Base-by-base conservation (phyloP, 2,329 filamentous ascomycete species). In the Ophiostoma triangulosporum region DNA sequence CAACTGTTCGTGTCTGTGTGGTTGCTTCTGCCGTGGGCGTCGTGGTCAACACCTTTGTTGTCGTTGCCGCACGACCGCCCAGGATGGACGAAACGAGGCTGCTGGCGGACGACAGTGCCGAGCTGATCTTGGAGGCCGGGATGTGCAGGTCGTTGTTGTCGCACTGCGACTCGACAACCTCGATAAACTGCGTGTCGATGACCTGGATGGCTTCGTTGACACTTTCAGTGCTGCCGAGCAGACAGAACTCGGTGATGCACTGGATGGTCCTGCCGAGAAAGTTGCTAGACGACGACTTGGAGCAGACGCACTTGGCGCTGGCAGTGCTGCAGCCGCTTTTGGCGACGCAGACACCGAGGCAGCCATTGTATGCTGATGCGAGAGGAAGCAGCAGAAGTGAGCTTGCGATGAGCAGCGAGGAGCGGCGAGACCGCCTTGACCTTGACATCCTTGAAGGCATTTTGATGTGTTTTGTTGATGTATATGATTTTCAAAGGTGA, bases 291-390 rank as follows among this genome's bases (percentile, higher is more conserved):
- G 20, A 33, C 7, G 56, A 20, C 3, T 35, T 56, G 7, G 36
- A 14, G 56, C 60, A 61, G 43, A 61, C 53, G 48, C 59, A 61
- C 17, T 40, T 11, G 15, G 45, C 40, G 40, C 51, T 51, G 36
- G 50, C 27, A 14, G 52, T 12, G 40, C 45, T 40, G 54, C 59
- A 61, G 38, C 58, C 58, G 33, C 26, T 55, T 35, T 45, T 12
- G 36, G 20, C 31, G 24, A 61, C 27, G 40, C 59, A 61, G 46
- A 38, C 12, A 45, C 48, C 54, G 14, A 60, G 46, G 48, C 59
- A 61, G 24, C 51, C 52, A 2, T 35, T 22, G 35, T 59, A 61
- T 29, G 50, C 46, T 8, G 43, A 46, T 50, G 17, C 1, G 27
- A 36, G 14, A 26, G 29, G 26, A 35, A 40, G 5, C 50, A 49